Evolutionary conservation across 2,329 filamentous ascomycete genomes (phyloP), one percentile per base, ranked within the genome.

Genomic region (Exophiala sideris): DNA sequence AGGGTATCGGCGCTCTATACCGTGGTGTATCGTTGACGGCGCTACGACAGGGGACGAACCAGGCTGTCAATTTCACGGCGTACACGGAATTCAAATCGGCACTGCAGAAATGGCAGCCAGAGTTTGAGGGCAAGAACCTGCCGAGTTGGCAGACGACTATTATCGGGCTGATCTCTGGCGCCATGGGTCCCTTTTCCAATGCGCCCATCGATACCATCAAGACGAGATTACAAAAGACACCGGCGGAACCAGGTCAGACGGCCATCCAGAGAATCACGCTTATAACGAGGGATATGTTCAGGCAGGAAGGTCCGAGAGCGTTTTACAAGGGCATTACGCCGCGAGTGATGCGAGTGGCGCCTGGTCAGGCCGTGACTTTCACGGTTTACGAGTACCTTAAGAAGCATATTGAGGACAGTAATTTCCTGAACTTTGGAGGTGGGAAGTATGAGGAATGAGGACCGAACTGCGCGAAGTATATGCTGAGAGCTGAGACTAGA

Each of bases 291-390:
- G 87, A 91, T 61, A 94, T 92, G 89, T 91, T 91, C 76, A 88
- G 84, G 85, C 89, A 95, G 76, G 94, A 99, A 75, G 94, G 94
- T 34, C 79, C 92, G 64, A 86, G 90, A 66, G 94, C 94, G 45
- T 99, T 99, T 76, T 99, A 96, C 80, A 97, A 97, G 81, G 94
- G 94, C 66, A 99, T 99, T 73, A 99, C 94, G 44, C 94, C 94
- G 5, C 84, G 94, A 65, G 88, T 99, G 64, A 97, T 97, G 91
- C 85, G 94, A 67, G 94, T 99, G 50, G 94, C 94, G 21, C 94
- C 94, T 6, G 94, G 94, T 44, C 94, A 99, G 78, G 94, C 85
- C 14, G 84, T 87, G 41, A 87, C 84, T 2, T 87, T 87, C 64
- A 86, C 73, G 1, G 87, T 91, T 62, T 91, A 91, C 71, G 88